Base-by-base conservation (phyloP, 371 early-diverging fungal genomes). In the Mortierella sp. region DNA sequence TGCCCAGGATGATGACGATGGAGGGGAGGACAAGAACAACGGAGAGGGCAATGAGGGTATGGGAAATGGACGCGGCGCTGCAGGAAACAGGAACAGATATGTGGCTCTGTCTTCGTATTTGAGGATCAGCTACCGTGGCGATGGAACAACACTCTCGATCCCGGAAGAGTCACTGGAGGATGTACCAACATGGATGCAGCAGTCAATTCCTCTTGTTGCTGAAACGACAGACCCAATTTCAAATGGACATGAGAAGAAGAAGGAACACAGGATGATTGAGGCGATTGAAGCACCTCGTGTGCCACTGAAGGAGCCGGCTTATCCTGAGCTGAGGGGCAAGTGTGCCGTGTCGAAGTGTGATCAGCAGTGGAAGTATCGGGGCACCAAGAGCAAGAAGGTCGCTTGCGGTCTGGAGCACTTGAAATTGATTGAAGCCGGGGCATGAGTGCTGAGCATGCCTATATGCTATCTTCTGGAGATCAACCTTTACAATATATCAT, bases 391-490 rank as follows among this genome's bases (percentile, higher is more conserved):
- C 47, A 75, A 75, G 49, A 75, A 69, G 53, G 60, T 64, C 43
- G 76, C 69, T 0, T 75, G 76, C 30, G 76, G 76, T n/a, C 52
- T 75, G 24, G 61, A 60, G 17, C 76, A 75, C 24, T 32, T 75
- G n/a, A 63, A 64, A 27, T 9, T 69, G 24, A 21, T 75, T 1
- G 76, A 75, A 52, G 37, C 69, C 7, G 69, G 41, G 15, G 63
- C 43, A 67, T 72, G 52, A 39, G 17, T 14, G n/a, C n/a, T n/a
- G n/a, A n/a, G n/a, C n/a, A n/a, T n/a, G n/a, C n/a, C n/a, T n/a
- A n/a, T n/a, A n/a, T n/a, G n/a, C n/a, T n/a, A n/a, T n/a, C n/a
- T n/a, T n/a, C n/a, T n/a, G n/a, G n/a, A n/a, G n/a, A n/a, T n/a
- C n/a, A n/a, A n/a, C n/a, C n/a, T n/a, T n/a, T n/a, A n/a, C n/a